phyloP scores from a whole-genome alignment of 495 filamentous ascomycete genomes.

The Neurospora sp. region DNA sequence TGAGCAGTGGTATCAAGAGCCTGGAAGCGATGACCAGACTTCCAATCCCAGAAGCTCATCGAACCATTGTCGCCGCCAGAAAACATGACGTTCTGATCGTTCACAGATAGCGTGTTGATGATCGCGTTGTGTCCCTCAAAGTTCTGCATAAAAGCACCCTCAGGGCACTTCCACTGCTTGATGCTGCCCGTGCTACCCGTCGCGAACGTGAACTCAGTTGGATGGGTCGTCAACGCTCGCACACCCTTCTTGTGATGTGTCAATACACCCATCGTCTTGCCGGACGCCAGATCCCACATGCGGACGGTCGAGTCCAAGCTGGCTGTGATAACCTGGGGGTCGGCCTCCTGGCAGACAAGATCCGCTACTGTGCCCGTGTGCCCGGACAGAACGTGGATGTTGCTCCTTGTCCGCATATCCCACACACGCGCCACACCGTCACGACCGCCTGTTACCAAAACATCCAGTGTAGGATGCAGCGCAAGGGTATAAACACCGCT shows the following conservation, averaged over 20 bases:
- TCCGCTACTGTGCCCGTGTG: slow-evolving; percentile 85
- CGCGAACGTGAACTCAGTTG: slow-evolving; percentile 93
- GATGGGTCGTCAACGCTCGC: slow-evolving; percentile 74
- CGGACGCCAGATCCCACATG: slow-evolving; percentile 92
- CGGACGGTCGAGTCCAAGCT: slow-evolving; percentile 89
- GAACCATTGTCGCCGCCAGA: slow-evolving; percentile 94
- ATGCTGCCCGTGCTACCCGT: slow-evolving; percentile 84
- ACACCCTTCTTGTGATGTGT: slow-evolving; percentile 99
- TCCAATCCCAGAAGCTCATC: slow-evolving; percentile 99
- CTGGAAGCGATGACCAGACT: slow-evolving; percentile 88
- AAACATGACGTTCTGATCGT: slow-evolving; percentile 91
- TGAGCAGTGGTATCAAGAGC: slow-evolving; percentile 81
- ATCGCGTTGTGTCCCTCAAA: slow-evolving; percentile 95
- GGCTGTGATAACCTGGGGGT: slow-evolving; percentile 87
- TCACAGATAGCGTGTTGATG: slow-evolving; percentile 89
- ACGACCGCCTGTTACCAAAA: slow-evolving; percentile 88
- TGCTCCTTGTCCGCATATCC: slow-evolving; percentile 96
- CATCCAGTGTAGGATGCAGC: slow-evolving; percentile 87
- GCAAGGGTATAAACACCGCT: slow-evolving; percentile 90
- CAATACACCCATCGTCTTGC: slow-evolving; percentile 89
- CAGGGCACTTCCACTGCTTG: slow-evolving; percentile 99
- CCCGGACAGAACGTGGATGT: slow-evolving; percentile 85
- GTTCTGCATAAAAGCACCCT: slow-evolving; percentile 98
- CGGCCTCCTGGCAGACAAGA: slow-evolving; percentile 87
- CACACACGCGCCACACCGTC: slow-evolving; percentile 93